Conservation (phyloP, 176 grass and related monocot genomes). For the Typha latifolia region DNA sequence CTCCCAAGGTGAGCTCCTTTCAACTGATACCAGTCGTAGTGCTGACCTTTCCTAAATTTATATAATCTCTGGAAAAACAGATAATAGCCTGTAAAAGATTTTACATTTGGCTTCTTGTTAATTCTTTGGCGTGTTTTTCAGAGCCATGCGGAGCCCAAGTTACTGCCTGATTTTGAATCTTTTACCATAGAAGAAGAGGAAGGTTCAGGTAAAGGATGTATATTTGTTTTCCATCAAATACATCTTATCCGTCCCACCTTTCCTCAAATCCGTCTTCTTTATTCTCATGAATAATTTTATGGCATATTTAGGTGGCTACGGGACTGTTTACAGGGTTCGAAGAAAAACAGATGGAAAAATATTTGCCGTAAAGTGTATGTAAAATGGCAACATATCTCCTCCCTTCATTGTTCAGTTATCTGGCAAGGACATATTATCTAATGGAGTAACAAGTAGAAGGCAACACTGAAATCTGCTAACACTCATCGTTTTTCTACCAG, state of each 20-base stretch:
- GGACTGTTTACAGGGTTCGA: conserved; percentile 71
- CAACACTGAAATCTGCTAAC: not conserved
- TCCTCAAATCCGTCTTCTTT: not conserved
- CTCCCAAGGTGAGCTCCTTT: conserved; percentile 46
- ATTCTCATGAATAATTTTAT: not conserved
- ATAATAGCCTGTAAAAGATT: not conserved
- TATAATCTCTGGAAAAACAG: not conserved
- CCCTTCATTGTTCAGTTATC: not conserved
- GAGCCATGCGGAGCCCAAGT: conserved; percentile 39
- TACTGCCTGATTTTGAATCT: conserved; percentile 50
- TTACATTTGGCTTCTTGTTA: not conserved
- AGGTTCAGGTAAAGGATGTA: conserved; percentile 61
- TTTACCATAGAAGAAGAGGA: conserved; percentile 87
- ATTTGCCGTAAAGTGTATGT: conserved; percentile 93
- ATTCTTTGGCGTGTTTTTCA: conserved; percentile 22
- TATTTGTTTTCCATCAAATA: conserved; percentile 5
- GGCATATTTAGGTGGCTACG: conserved; percentile 63
- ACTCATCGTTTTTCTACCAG: conserved; percentile 33
- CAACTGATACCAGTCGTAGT: not conserved
- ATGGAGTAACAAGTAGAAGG: not conserved
- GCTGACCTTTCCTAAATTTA: not conserved
- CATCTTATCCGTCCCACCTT: not conserved
- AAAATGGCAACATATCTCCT: not conserved
- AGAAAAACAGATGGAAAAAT: conserved; percentile 52
- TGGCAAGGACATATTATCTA: not conserved